phyloP scores from a whole-genome alignment of 805 yeast species.

The Zygotorulaspora florentina region DNA sequence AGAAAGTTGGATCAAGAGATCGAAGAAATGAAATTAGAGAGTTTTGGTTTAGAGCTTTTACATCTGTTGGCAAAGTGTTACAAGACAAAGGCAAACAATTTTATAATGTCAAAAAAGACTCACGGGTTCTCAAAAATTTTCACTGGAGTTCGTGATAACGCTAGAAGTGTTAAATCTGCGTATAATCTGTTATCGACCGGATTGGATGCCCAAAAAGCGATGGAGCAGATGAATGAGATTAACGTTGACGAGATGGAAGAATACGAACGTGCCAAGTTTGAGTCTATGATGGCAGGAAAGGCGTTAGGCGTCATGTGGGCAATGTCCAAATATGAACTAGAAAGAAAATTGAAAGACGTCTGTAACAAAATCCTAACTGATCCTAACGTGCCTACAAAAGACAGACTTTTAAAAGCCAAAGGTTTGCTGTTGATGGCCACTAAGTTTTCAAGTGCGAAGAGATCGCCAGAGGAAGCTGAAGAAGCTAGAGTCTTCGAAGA shows the following conservation, averaged over 20 bases:
- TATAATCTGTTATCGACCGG: constrained; percentile 80
- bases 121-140: constrained; percentile 84
- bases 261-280: constrained; percentile 70
- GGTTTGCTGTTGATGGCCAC: constrained; percentile 72
- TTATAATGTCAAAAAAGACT: constrained; percentile 69
- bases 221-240: constrained; percentile 69
- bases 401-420: constrained; percentile 70
- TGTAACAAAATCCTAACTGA: constrained; percentile 76
- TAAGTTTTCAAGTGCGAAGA: constrained; percentile 57
- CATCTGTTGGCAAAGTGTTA: constrained; percentile 81
- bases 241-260: constrained; percentile 57
- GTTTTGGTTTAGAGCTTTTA: constrained; percentile 86
- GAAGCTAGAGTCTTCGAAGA: constrained; percentile 91
- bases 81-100: constrained; percentile 67
- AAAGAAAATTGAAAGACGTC: constrained; percentile 71
- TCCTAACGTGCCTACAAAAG: constrained; percentile 52
- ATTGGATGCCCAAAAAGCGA: constrained; percentile 75
- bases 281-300: constrained; percentile 79
- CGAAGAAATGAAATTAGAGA: constrained; percentile 85
- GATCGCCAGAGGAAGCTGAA: constrained; percentile 86
- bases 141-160: constrained; percentile 78
- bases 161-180: constrained; percentile 77
- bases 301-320: constrained; percentile 94
- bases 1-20: constrained; percentile 55
- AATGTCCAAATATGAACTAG: constrained; percentile 82